phyloP scores from a whole-genome alignment of 2,329 filamentous ascomycete genomes.

The Alternaria incomplexa region DNA sequence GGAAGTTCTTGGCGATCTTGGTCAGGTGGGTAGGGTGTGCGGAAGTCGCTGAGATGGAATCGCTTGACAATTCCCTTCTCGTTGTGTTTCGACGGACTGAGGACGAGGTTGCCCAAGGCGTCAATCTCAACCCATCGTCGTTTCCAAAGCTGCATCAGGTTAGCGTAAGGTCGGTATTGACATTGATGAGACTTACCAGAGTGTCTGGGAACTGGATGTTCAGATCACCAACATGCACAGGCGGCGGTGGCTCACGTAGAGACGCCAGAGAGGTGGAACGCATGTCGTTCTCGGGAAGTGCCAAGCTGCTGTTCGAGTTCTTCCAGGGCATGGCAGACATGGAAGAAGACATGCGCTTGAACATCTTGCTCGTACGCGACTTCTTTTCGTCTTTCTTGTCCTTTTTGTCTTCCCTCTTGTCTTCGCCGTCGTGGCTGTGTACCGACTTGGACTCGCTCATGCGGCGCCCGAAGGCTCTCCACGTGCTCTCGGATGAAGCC shows the following conservation, averaged over 20 bases:
- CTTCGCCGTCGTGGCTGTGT: slow-evolving; percentile 46
- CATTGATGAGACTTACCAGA: slow-evolving; percentile 56
- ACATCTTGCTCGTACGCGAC: slow-evolving; percentile 65
- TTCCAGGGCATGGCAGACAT: slow-evolving; percentile 61
- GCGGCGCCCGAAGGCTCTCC: slow-evolving; percentile 46
- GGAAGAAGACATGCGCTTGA: slow-evolving; percentile 70
- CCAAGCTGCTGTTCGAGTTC: slow-evolving; percentile 50
- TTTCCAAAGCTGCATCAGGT: slow-evolving; percentile 75
- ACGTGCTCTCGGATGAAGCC: slow-evolving; percentile 50
- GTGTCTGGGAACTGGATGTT: slow-evolving; percentile 98
- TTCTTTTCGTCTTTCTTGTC: slow-evolving; percentile 62
- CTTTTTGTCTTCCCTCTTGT: slow-evolving; percentile 50
- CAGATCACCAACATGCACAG: slow-evolving; percentile 81
- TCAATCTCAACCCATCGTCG: slow-evolving; percentile 87
- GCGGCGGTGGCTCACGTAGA: slow-evolving; percentile 55
- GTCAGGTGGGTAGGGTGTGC: slow-evolving; percentile 79
- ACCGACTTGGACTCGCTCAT: slow-evolving; percentile 45
- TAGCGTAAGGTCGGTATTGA: not conserved
- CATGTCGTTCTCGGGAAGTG: slow-evolving; percentile 48
- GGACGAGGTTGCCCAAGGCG: slow-evolving; percentile 78
- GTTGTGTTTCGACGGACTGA: slow-evolving; percentile 72
- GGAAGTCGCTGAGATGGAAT: slow-evolving; percentile 87
- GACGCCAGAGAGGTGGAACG: slow-evolving; percentile 34
- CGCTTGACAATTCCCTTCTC: slow-evolving; percentile 72
- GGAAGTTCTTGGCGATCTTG: slow-evolving; percentile 92